A percentile compares a stretch with the other conserved stretches of the same genome.
Evolutionary conservation across 371 early-diverging fungal species (phyloP).

Genomic region (Nematocida sp.): DNA sequence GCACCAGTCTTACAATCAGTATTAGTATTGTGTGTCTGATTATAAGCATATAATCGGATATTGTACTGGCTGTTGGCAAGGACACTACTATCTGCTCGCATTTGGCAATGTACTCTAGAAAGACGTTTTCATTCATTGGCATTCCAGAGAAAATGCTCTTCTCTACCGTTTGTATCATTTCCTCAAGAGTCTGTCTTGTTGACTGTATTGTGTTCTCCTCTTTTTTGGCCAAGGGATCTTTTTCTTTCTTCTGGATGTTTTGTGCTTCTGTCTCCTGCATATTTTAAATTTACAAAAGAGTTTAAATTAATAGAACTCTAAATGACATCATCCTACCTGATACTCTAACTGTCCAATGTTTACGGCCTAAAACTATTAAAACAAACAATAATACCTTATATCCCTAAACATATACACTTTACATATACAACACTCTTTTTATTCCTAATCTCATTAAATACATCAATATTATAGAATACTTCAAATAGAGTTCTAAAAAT

Average conservation of each 20-base stretch:
- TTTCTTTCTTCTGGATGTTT: background rate
- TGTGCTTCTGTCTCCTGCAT: background rate
- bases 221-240: background rate
- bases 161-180: constrained; percentile 9
- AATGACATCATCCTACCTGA: too few species aligned
- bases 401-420: too few species aligned
- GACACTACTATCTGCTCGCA: background rate
- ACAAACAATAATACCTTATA: too few species aligned
- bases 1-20: background rate
- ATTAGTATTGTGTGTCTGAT: constrained; percentile 14
- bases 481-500: too few species aligned
- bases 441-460: too few species aligned
- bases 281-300: constrained; percentile 15
- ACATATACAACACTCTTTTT: too few species aligned
- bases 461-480: too few species aligned
- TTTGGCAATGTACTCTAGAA: background rate
- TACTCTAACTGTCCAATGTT: too few species aligned
- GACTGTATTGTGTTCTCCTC: background rate
- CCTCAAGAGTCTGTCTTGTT: background rate
- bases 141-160: background rate
- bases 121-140: background rate
- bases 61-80: background rate
- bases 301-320: too few species aligned
- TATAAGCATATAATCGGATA: constrained; percentile 32
- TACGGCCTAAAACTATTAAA: too few species aligned